Conservation (phyloP, 306 rosid species). For the Begonia fuchsioides region DNA sequence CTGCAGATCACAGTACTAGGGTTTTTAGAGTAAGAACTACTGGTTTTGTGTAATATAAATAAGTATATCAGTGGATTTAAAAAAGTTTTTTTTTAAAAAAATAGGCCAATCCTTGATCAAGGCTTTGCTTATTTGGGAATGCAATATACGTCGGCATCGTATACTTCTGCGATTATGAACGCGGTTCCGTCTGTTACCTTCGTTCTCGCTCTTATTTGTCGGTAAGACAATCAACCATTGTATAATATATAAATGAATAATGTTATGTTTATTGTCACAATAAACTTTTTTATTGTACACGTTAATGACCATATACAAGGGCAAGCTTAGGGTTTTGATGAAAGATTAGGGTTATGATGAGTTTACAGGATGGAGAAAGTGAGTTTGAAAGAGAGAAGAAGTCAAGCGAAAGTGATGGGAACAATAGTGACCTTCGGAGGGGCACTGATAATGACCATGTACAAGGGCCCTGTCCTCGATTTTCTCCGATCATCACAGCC, state of each 20-base stretch:
- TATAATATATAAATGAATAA: too few species aligned
- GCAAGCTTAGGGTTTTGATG: too few species aligned
- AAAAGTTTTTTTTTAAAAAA: not conserved
- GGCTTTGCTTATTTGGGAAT: slow-evolving; percentile 54
- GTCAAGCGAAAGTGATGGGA: slow-evolving; percentile 30
- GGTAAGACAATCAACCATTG: slow-evolving; percentile 16
- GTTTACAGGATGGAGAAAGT: slow-evolving; percentile 13
- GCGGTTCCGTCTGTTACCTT: slow-evolving; percentile 64
- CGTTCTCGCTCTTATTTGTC: slow-evolving; percentile 31
- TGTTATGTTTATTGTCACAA: too few species aligned
- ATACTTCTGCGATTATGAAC: slow-evolving; percentile 51
- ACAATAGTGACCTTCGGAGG: slow-evolving; percentile 38
- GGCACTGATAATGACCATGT: slow-evolving; percentile 54
- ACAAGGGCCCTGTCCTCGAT: slow-evolving; percentile 55
- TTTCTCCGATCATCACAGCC: slow-evolving; percentile 15
- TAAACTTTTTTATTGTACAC: too few species aligned
- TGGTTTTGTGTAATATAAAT: too few species aligned
- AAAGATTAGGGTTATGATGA: too few species aligned
- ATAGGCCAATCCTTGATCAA: slow-evolving; percentile 63
- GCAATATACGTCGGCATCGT: slow-evolving; percentile 62
- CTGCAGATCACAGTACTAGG: slow-evolving; percentile 41
- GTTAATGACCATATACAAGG: too few species aligned
- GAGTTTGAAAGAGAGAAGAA: slow-evolving; percentile 15
- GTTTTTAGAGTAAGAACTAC: slow-evolving; percentile 42
- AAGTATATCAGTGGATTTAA: too few species aligned